Evolutionary conservation across 768 basidiomycete species (phyloP).

Genomic region (Dioszegia aurantiaca): DNA sequence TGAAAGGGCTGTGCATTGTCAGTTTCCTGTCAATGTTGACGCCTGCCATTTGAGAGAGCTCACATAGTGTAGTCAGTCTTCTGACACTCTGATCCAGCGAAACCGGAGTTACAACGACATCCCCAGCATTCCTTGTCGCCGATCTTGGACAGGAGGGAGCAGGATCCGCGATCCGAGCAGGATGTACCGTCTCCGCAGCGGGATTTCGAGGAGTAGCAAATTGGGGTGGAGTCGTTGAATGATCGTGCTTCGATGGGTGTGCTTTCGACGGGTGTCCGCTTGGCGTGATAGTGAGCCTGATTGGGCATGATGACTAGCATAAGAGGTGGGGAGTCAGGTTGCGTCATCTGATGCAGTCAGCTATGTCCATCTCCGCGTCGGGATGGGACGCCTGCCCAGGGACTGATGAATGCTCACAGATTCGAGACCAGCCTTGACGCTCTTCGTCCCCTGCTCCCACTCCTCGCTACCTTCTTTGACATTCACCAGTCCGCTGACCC

Average conservation of each 20-base stretch:
- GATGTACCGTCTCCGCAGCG: slow-evolving; percentile 36
- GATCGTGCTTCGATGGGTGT: background rate
- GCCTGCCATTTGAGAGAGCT: too few relatives aligned
- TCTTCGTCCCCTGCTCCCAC: slow-evolving; percentile 37
- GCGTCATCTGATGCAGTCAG: slow-evolving; percentile 43
- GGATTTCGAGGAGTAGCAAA: slow-evolving; percentile 43
- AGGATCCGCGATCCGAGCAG: slow-evolving; percentile 44
- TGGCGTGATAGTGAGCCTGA: slow-evolving; percentile 14
- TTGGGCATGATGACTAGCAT: slow-evolving; percentile 47
- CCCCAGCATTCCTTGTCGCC: slow-evolving; percentile 48
- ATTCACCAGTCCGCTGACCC: slow-evolving; percentile 38
- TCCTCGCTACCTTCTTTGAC: slow-evolving; percentile 31
- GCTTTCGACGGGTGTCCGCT: background rate
- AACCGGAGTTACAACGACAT: slow-evolving; percentile 45
- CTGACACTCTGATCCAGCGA: slow-evolving; percentile 45
- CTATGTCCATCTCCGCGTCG: too few relatives aligned
- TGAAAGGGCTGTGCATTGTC: slow-evolving; percentile 36
- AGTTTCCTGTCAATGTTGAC: too few relatives aligned
- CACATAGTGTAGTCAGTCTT: slow-evolving; percentile 49
- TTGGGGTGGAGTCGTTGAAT: slow-evolving; percentile 13
- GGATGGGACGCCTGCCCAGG: too few relatives aligned
- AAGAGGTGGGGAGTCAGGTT: slow-evolving; percentile 42
- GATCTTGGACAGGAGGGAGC: slow-evolving; percentile 28
- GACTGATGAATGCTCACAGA: slow-evolving; percentile 38
- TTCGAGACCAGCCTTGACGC: slow-evolving; percentile 44